A percentile compares a stretch with the other conserved stretches of the same genome.
Evolutionary conservation across 164 flowering plant species (phyloP).

Genomic region (grape (Vitis vinifera)): DNA sequence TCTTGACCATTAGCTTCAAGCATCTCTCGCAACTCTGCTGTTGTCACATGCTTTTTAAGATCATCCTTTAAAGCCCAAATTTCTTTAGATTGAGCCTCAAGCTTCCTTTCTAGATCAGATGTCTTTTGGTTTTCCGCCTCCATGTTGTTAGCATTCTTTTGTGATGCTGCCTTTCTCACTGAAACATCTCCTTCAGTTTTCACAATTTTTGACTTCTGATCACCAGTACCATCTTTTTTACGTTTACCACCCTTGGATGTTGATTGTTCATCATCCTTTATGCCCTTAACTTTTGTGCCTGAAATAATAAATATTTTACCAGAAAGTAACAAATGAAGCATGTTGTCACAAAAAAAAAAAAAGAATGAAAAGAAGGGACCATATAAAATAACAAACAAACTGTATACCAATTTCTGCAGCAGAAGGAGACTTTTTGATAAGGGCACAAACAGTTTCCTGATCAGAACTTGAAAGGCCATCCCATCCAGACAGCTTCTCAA

Average conservation of each 20-base stretch:
- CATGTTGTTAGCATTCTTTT: slow-evolving; percentile 12
- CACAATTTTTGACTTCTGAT: slow-evolving; percentile 50
- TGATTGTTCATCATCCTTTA: slow-evolving; percentile 33
- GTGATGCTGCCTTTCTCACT: slow-evolving; percentile 15
- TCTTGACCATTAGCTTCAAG: slow-evolving; percentile 83
- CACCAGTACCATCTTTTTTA: slow-evolving; percentile 36
- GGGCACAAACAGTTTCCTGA: slow-evolving; percentile 38
- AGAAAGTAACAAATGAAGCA: neutral
- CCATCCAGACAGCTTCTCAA: slow-evolving; percentile 80
- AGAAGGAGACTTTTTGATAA: slow-evolving; percentile 39
- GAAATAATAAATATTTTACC: slow-evolving; percentile 10
- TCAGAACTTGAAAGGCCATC: slow-evolving; percentile 58
- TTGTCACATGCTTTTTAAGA: slow-evolving; percentile 75
- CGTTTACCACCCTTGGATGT: slow-evolving; percentile 66
- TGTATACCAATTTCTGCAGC: slow-evolving; percentile 41
- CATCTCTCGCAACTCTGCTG: slow-evolving; percentile 80
- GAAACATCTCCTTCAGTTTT: slow-evolving; percentile 48
- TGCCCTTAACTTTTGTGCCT: slow-evolving; percentile 24
- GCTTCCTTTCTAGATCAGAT: slow-evolving; percentile 39
- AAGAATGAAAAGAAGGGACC: neutral
- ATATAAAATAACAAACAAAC: neutral
- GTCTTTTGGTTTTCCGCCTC: slow-evolving; percentile 19
- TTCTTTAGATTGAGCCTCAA: slow-evolving; percentile 68
- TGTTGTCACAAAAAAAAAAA: neutral
- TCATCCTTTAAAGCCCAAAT: slow-evolving; percentile 89